Base-by-base conservation (phyloP, 2,329 filamentous ascomycete species). In the Sporothrix curviconia region DNA sequence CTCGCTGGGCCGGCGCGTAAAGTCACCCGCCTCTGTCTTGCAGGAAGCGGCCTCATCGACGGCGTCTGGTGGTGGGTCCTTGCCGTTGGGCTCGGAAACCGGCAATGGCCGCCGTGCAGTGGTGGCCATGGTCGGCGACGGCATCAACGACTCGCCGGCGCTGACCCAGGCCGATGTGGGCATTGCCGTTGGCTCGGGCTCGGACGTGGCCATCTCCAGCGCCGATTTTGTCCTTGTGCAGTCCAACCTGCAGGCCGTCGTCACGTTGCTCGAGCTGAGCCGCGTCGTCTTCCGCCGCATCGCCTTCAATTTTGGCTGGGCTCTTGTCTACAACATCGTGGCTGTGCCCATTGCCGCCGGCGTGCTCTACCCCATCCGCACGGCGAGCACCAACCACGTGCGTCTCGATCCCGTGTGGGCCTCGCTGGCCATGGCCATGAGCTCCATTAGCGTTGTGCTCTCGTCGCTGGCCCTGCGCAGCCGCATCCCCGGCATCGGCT, bases 371-470 rank as follows among this genome's bases (percentile, higher is more conserved):
- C 73, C 79, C 2, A 62, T 85, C 47, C 68, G 65, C 55, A 76
- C 76, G 47, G 68, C 70, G 3, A 66, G 68, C 2, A 79, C 77
- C 1, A 68, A 69, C 30, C 86, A 87, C 67, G 71, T 90, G 19
- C 74, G 81, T 60, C 72, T 92, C 47, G 85, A 89, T 68, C 88
- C 88, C 0, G 88, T 89, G 1, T 96, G 92, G 92, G 92, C 92
- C 5, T 87, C 85, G 63, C 72, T 96, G 68, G 92, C 92, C 1
- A 97, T 96, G 92, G 92, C 92, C 25, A 71, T 92, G 70, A 96
- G 91, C 71, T 92, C 88, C 70, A 85, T 96, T 63, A 94, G 89
- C 66, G 92, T 97, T 46, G 87, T 96, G 52, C 73, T 83, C 67
- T 95, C 90, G 69, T 92, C 88, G 73, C 72, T 96, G 66, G 78